Conservation (phyloP, 2,329 filamentous ascomycete species). For the Fusarium beomiforme region DNA sequence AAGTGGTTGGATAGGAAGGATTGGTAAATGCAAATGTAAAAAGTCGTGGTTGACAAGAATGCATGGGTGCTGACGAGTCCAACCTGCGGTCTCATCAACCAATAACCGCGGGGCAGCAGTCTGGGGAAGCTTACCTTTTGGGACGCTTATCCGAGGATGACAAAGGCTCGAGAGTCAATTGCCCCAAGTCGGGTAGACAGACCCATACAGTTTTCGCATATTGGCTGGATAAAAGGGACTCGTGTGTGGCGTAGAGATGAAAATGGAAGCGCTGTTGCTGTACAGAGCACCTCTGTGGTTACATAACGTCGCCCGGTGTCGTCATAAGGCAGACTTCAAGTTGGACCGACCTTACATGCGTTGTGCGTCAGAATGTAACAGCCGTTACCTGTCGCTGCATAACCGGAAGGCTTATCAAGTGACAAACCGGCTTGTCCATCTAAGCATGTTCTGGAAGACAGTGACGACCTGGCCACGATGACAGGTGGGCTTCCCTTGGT, state of each 20-base stretch:
- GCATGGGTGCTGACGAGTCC: conserved; percentile 22
- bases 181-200: not conserved
- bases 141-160: conserved; percentile 26
- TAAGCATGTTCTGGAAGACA: conserved; percentile 1
- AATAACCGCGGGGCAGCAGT: conserved; percentile 6
- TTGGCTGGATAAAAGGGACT: conserved; percentile 17
- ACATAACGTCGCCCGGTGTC: not conserved
- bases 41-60: not conserved
- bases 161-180: conserved; percentile 3
- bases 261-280: conserved; percentile 5
- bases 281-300: not conserved
- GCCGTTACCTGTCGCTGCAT: not conserved
- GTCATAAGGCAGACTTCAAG: not conserved
- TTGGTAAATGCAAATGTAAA: not conserved
- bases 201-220: not conserved
- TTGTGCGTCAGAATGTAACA: not conserved
- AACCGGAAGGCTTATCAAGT: not conserved
- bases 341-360: not conserved
- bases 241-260: not conserved
- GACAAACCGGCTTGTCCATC: not conserved
- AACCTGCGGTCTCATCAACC: conserved; percentile 17
- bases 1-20: not conserved
- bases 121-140: conserved; percentile 18
- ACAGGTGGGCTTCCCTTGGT: conserved; percentile 4
- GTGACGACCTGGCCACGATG: not conserved